Evolutionary conservation across 2,329 filamentous ascomycete species (phyloP).

Genomic region (Aspergillus oerlinghausenensis): DNA sequence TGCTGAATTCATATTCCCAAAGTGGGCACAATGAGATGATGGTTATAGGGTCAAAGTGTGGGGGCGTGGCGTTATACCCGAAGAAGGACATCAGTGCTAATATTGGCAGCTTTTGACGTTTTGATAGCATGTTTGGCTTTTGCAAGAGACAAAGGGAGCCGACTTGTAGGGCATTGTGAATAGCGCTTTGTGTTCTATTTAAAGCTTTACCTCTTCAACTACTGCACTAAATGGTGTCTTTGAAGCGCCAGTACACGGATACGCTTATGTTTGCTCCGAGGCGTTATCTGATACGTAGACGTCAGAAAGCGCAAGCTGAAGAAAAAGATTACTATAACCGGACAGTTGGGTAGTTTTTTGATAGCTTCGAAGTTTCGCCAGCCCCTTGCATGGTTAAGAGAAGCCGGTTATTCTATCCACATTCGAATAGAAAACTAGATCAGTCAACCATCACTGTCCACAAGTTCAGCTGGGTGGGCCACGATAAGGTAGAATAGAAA

Average conservation of each 20-base stretch:
- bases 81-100: constrained; percentile 10
- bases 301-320: background rate
- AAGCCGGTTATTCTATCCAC: background rate
- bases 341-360: background rate
- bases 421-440: no score
- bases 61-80: constrained; percentile 29
- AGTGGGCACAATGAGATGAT: constrained; percentile 24
- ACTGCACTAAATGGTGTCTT: background rate
- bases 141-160: background rate
- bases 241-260: background rate
- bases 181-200: background rate
- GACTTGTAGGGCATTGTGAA: background rate
- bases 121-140: background rate
- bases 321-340: background rate
- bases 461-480: background rate
- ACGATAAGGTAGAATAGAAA: background rate
- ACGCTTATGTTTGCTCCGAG: background rate
- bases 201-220: background rate
- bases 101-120: background rate
- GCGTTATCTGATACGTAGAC: background rate
- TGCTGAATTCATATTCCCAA: background rate
- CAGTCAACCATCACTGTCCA: no score
- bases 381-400: background rate
- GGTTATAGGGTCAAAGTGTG: constrained; percentile 24
- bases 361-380: background rate